Conservation (phyloP, 352 stramenopile genomes). For the Pythium myriotylum region DNA sequence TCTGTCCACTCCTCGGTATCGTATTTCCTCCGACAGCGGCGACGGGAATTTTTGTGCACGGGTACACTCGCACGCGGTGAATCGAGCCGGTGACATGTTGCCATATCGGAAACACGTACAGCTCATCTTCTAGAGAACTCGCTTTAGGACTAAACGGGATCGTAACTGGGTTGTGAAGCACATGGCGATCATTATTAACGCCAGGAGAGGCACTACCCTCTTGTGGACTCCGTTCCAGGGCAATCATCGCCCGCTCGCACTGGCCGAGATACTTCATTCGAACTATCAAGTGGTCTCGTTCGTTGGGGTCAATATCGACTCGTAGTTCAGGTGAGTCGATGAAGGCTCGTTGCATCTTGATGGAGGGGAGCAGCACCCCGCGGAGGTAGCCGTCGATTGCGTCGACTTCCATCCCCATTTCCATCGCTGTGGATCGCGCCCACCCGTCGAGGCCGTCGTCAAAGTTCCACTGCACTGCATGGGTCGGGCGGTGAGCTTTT, state of each 20-base stretch:
- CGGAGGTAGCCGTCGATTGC: conserved; percentile 44
- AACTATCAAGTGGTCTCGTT: conserved; percentile 57
- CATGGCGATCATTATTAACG: conserved; percentile 25
- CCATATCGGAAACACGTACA: conserved; percentile 72
- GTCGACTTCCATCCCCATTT: conserved; percentile 70
- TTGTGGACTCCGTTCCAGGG: conserved; percentile 44
- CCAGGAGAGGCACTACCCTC: conserved; percentile 39
- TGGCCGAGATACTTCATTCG: conserved; percentile 64
- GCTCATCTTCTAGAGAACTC: conserved; percentile 33
- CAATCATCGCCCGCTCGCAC: conserved; percentile 59
- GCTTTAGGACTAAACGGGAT: conserved; percentile 56
- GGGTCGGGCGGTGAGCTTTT: no score
- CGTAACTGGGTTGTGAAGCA: conserved; percentile 47
- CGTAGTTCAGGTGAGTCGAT: conserved; percentile 65
- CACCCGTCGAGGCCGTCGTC: conserved; percentile 59
- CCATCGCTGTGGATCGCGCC: conserved; percentile 58
- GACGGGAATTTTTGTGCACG: conserved; percentile 37
- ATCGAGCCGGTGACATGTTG: conserved; percentile 59
- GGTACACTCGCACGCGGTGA: conserved; percentile 63
- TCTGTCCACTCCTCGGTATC: conserved; percentile 45
- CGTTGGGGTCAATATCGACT: conserved; percentile 48
- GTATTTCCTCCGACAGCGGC: not conserved
- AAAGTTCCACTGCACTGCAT: conserved; percentile 63
- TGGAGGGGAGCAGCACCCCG: conserved; percentile 45
- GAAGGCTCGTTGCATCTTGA: conserved; percentile 38